phyloP scores from a whole-genome alignment of 345 rosid species.

The Citrus glauca region DNA sequence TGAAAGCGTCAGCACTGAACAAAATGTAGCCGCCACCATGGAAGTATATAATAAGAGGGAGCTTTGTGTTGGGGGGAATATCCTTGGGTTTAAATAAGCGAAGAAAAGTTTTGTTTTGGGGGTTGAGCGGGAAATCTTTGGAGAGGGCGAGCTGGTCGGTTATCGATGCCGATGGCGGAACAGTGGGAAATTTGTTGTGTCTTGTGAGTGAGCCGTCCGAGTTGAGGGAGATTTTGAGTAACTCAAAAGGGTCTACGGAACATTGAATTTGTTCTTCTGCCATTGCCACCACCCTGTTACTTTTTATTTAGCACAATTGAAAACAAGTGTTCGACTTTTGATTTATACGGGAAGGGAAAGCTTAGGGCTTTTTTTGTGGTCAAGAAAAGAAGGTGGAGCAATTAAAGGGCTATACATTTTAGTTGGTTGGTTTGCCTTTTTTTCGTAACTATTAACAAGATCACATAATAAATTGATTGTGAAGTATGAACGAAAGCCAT shows the following conservation, averaged over 20 bases:
- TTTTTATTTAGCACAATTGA: background rate
- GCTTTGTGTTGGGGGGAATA: conserved; percentile 34
- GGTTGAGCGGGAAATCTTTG: conserved; percentile 60
- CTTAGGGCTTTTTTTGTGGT: background rate
- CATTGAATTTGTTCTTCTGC: background rate
- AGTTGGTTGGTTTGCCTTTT: background rate
- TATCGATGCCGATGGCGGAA: conserved; percentile 25
- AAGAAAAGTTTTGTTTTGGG: conserved; percentile 43
- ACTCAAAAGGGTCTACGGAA: conserved; percentile 46
- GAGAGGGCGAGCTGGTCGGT: conserved; percentile 33
- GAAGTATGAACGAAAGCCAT: background rate
- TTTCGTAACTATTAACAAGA: too few relatives aligned
- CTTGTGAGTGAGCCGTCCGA: conserved; percentile 72
- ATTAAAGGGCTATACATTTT: too few relatives aligned
- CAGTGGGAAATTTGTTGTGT: conserved; percentile 30
- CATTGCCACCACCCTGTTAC: background rate
- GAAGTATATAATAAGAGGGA: conserved; percentile 62
- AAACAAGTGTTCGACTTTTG: background rate
- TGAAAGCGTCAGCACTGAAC: conserved; percentile 38
- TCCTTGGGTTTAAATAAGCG: conserved; percentile 56
- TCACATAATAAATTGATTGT: background rate
- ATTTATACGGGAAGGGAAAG: background rate
- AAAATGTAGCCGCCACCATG: conserved; percentile 80
- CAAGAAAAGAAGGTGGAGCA: background rate
- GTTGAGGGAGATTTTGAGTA: conserved; percentile 51